Percentiles rank a stretch among this genome's conserved stretches.
Evolutionary conservation across 2,329 filamentous ascomycete species (phyloP).

Genomic region (Aspergillus sp.): DNA sequence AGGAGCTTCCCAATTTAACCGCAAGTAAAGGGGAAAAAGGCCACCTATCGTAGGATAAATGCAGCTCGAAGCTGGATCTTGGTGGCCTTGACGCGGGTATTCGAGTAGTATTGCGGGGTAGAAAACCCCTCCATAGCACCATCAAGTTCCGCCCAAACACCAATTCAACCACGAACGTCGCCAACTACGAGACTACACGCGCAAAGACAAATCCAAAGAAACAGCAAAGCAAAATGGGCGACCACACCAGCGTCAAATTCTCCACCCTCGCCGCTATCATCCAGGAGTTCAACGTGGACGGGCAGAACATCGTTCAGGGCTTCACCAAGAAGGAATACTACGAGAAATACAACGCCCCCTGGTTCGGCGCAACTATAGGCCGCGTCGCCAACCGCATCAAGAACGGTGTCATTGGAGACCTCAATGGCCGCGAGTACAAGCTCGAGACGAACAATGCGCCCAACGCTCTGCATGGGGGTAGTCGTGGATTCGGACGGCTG

Average conservation of each 20-base stretch:
- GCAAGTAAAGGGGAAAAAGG: background rate
- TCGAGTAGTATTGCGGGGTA: slow-evolving; percentile 4
- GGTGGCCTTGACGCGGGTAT: background rate
- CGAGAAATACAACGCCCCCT: slow-evolving; percentile 70
- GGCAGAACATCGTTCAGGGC: slow-evolving; percentile 82
- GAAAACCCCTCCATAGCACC: slow-evolving; percentile 1
- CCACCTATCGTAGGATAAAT: slow-evolving; percentile 6
- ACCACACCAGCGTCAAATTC: slow-evolving; percentile 29
- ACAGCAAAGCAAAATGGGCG: slow-evolving; percentile 8
- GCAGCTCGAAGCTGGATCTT: background rate
- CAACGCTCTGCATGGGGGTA: slow-evolving; percentile 74
- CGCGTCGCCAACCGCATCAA: slow-evolving; percentile 78
- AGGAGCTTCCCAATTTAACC: slow-evolving; percentile 6
- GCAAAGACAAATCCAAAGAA: background rate
- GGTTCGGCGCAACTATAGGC: slow-evolving; percentile 93
- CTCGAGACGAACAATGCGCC: slow-evolving; percentile 74
- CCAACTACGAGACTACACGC: background rate
- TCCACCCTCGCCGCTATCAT: slow-evolving; percentile 50
- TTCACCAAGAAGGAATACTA: slow-evolving; percentile 78
- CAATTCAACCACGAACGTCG: background rate
- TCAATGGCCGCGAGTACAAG: slow-evolving; percentile 71
- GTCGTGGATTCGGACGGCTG: slow-evolving; percentile 61
- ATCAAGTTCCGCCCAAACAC: background rate
- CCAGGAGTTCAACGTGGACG: slow-evolving; percentile 73
- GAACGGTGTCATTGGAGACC: slow-evolving; percentile 65